These are phyloP conservation scores for Phialemoniopsis sp. DNA, from an alignment of 2,329 filamentous ascomycete species.

Conservation along the genomic window DNA sequence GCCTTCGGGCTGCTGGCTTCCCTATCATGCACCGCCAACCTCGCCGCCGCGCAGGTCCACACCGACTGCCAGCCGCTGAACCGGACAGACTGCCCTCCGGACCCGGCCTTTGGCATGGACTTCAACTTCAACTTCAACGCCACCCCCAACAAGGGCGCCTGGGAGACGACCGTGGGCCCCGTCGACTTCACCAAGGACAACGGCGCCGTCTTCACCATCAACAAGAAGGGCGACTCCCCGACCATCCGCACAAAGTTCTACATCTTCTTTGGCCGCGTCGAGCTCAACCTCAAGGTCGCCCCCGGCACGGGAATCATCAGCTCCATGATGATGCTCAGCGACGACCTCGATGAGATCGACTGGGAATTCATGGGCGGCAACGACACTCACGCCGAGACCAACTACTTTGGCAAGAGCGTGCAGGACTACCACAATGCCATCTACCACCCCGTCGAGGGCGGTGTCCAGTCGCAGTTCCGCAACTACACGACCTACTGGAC, in stretches of 20 bases:
- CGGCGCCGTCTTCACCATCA: constrained; percentile 72
- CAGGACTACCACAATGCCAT: constrained; percentile 47
- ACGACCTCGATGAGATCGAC: constrained; percentile 84
- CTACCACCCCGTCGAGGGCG: constrained; percentile 49
- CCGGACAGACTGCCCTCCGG: constrained; percentile 59
- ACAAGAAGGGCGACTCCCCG: constrained; percentile 67
- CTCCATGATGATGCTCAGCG: constrained; percentile 77
- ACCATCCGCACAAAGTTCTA: constrained; percentile 78
- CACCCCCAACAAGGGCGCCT: constrained; percentile 55
- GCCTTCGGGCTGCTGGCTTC: constrained; percentile 33
- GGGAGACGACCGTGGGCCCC: constrained; percentile 64
- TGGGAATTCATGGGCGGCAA: constrained; percentile 78
- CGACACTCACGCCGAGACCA: constrained; percentile 58
- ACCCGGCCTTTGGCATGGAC: constrained; percentile 65
- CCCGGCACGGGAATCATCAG: constrained; percentile 73
- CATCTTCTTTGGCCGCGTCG: constrained; percentile 80
- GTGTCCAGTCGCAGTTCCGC: constrained; percentile 59
- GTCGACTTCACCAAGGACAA: constrained; percentile 52
- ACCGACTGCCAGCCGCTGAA: constrained; percentile 77
- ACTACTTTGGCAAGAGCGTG: constrained; percentile 76
- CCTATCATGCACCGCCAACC: constrained; percentile 25
- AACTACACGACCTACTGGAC: constrained; percentile 79
- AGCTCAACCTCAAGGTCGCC: constrained; percentile 74
- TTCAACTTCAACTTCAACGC: constrained; percentile 62
- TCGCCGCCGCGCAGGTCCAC: constrained; percentile 66